A percentile compares a stretch with the other conserved stretches of the same genome.
Evolutionary conservation across 495 filamentous ascomycete species (phyloP).

Genomic region (Immersiella caudata): DNA sequence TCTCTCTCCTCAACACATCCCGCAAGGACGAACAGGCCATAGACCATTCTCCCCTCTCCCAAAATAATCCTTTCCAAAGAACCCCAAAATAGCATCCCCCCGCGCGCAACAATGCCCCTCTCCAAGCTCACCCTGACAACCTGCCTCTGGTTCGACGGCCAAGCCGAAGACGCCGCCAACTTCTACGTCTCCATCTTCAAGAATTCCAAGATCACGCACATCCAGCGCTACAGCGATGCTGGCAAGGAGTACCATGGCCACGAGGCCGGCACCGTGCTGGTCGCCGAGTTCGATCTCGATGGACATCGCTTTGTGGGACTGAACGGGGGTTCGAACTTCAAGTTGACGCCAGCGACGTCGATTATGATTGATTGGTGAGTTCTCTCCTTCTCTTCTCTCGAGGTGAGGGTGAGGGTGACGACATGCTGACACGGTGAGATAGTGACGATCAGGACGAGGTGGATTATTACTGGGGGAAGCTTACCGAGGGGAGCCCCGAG

Average conservation of each 20-base stretch:
- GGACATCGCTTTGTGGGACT: conserved; percentile 41
- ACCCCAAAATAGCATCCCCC: conserved; percentile 5
- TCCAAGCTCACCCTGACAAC: conserved; percentile 29
- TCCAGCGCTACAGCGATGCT: conserved; percentile 28
- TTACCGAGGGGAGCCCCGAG: conserved; percentile 37
- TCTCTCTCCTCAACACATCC: not conserved
- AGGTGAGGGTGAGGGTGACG: not conserved
- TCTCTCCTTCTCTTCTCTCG: too few species aligned
- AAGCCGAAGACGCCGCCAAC: conserved; percentile 43
- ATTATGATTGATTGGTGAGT: conserved; percentile 36
- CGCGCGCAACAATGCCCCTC: conserved; percentile 14
- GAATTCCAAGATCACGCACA: conserved; percentile 28
- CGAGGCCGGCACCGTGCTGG: conserved; percentile 32
- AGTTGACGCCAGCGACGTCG: conserved; percentile 35
- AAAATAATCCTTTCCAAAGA: not conserved
- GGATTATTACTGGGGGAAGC: conserved; percentile 45
- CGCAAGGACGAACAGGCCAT: not conserved
- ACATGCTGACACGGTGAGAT: not conserved
- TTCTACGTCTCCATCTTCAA: conserved; percentile 43
- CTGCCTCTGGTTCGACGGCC: conserved; percentile 46
- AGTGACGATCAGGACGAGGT: conserved; percentile 44
- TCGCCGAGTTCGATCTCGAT: conserved; percentile 38
- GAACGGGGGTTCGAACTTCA: conserved; percentile 44
- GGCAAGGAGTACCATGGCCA: conserved; percentile 32
- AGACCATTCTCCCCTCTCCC: too few species aligned